These are phyloP conservation scores for Diversispora epigaea DNA, from an alignment of 192 early-diverging fungal genomes.

Conservation along the genomic window DNA sequence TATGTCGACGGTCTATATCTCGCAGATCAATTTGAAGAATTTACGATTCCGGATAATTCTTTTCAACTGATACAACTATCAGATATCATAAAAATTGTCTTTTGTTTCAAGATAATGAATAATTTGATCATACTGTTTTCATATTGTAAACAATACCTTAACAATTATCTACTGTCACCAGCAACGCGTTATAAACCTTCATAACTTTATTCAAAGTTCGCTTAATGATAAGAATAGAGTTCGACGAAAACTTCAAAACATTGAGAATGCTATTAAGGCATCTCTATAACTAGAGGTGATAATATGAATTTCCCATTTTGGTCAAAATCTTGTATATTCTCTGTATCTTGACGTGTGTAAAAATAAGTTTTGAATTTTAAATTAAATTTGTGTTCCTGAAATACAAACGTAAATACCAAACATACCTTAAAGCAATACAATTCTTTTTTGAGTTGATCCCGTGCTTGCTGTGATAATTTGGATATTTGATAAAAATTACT, in stretches of 20 bases:
- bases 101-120: constrained; percentile 6
- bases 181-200: constrained; percentile 3
- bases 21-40: constrained; percentile 13
- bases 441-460: too few relatives aligned
- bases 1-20: constrained; percentile 1
- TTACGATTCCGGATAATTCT: constrained; percentile 15
- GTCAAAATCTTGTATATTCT: too few relatives aligned
- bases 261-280: too few relatives aligned
- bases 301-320: too few relatives aligned
- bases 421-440: too few relatives aligned
- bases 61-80: constrained; percentile 4
- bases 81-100: constrained; percentile 1
- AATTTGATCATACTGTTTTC: background rate
- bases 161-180: constrained; percentile 1
- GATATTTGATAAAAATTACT: too few relatives aligned
- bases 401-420: too few relatives aligned
- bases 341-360: too few relatives aligned
- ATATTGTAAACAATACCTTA: background rate
- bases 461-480: too few relatives aligned
- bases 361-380: too few relatives aligned
- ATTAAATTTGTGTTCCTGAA: too few relatives aligned
- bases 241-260: background rate
- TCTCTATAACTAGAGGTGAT: too few relatives aligned
- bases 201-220: constrained; percentile 12
- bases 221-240: background rate